Percentiles rank a stretch among this genome's conserved stretches.
Conservation (phyloP, 768 basidiomycete genomes). For the Cystobasidium onofrii region DNA sequence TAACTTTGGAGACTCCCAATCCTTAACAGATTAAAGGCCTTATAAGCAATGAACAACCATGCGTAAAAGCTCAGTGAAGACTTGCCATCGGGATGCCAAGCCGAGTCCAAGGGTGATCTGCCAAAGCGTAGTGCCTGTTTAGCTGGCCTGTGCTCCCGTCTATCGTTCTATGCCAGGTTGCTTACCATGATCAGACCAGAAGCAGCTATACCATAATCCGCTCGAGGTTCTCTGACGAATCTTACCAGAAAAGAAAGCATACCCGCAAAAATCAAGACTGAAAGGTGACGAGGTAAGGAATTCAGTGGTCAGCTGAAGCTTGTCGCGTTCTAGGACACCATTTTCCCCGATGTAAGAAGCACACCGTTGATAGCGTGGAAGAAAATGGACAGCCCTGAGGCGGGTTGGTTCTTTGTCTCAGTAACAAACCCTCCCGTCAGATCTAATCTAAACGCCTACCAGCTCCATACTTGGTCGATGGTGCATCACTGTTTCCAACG, state of each 20-base stretch:
- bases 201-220: not conserved
- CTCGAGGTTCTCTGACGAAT: not conserved
- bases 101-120: not conserved
- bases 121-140: not conserved
- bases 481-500: not conserved
- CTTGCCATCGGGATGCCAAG: not conserved
- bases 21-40: not conserved
- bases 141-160: not conserved
- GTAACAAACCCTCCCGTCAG: too few species aligned
- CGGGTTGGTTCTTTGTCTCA: too few species aligned
- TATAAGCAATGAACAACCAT: too few species aligned
- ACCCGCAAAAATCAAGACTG: not conserved
- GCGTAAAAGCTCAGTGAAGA: too few species aligned
- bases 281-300: not conserved
- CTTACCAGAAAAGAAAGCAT: not conserved
- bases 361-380: not conserved
- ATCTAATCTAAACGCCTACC: not conserved
- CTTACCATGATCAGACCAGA: not conserved
- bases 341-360: too few species aligned
- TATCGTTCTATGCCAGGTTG: not conserved
- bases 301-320: too few species aligned
- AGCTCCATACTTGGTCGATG: not conserved
- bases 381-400: not conserved
- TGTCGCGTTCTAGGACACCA: too few species aligned
- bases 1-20: not conserved